Evolutionary conservation across 768 basidiomycete genomes (phyloP).

Genomic region (Vararia minispora): DNA sequence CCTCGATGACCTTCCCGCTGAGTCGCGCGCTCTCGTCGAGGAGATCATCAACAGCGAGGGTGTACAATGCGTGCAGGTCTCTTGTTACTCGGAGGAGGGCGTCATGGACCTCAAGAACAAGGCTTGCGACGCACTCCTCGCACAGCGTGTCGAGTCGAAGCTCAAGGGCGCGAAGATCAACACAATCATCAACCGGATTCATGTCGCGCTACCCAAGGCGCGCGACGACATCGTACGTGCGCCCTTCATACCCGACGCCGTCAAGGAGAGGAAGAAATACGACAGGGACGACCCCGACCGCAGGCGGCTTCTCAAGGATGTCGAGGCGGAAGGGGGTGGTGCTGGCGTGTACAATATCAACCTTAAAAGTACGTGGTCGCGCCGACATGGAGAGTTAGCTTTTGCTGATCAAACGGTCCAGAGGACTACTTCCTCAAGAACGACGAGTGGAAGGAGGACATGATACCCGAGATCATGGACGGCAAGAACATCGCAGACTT

Average conservation of each 20-base stretch:
- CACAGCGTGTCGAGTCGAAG: slow-evolving; percentile 90
- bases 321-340: slow-evolving; percentile 79
- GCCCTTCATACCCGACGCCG: slow-evolving; percentile 81
- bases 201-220: slow-evolving; percentile 85
- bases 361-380: slow-evolving; percentile 57
- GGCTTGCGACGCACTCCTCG: slow-evolving; percentile 91
- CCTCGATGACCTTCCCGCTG: slow-evolving; percentile 70
- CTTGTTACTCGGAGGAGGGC: slow-evolving; percentile 94
- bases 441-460: slow-evolving; percentile 91
- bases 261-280: slow-evolving; percentile 69
- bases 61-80: slow-evolving; percentile 72
- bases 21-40: slow-evolving; percentile 70
- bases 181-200: slow-evolving; percentile 87
- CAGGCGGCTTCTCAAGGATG: slow-evolving; percentile 61
- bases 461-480: slow-evolving; percentile 97
- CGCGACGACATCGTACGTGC: slow-evolving; percentile 83
- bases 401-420: slow-evolving; percentile 25
- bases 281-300: slow-evolving; percentile 83
- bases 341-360: slow-evolving; percentile 89
- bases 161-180: slow-evolving; percentile 91
- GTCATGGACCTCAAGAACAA: slow-evolving; percentile 95
- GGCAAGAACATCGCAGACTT: slow-evolving; percentile 99
- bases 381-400: slow-evolving; percentile 1
- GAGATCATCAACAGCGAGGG: slow-evolving; percentile 72
- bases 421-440: slow-evolving; percentile 86